These are phyloP conservation scores for Pseudonitzschia pungens DNA, from an alignment of 108 stramenopile species.

Conservation along the genomic window DNA sequence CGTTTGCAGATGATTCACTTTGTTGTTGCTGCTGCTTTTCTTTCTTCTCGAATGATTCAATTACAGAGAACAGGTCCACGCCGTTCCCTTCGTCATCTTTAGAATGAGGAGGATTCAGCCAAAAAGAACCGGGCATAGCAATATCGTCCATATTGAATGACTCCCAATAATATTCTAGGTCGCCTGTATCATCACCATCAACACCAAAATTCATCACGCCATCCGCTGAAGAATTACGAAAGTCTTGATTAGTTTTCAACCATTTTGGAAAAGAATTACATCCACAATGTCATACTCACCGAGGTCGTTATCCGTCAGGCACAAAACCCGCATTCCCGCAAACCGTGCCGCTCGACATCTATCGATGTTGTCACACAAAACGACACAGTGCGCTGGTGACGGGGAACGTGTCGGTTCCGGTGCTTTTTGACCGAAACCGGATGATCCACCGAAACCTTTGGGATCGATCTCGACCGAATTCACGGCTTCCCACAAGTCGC, in stretches of 20 bases:
- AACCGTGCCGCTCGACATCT: conserved; percentile 60
- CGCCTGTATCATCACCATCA: neutral
- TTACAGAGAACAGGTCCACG: conserved; percentile 44
- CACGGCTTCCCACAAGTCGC: conserved; percentile 56
- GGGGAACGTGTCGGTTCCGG: conserved; percentile 65
- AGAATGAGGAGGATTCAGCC: conserved; percentile 76
- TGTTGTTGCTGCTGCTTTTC: conserved; percentile 5
- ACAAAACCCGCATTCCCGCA: conserved; percentile 69
- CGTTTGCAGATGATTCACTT: neutral
- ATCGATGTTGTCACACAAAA: conserved; percentile 46
- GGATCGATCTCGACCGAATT: conserved; percentile 58
- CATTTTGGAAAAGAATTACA: neutral
- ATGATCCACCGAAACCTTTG: conserved; percentile 79
- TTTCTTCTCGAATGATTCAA: conserved; percentile 39
- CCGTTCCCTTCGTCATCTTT: conserved; percentile 65
- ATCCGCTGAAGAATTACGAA: conserved; percentile 16
- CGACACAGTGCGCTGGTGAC: conserved; percentile 63
- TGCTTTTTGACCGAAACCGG: conserved; percentile 69
- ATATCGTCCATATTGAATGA: conserved; percentile 68
- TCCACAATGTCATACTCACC: neutral
- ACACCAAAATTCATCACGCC: conserved; percentile 17
- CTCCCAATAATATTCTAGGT: conserved; percentile 34
- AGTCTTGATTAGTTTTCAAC: neutral
- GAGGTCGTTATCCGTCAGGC: conserved; percentile 42
- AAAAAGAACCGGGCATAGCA: conserved; percentile 78